Conservation (phyloP, 306 rosid genomes). For the Corylus heterophylla region DNA sequence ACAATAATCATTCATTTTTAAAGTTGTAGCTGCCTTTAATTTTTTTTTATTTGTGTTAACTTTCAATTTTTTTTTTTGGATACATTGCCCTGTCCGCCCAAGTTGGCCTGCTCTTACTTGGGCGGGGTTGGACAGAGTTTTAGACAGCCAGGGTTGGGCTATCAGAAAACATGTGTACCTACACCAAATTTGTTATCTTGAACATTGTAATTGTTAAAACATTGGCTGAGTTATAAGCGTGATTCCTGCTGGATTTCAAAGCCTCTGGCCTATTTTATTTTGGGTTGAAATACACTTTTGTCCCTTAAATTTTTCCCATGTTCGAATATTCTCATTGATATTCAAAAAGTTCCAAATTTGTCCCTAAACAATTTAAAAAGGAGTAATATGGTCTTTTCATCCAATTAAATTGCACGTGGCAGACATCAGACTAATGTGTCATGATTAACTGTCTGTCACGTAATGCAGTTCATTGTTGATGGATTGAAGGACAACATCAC, state of each 20-base stretch:
- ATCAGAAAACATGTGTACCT: not conserved
- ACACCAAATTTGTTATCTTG: not conserved
- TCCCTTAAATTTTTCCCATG: not conserved
- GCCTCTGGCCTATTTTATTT: constrained; percentile 14
- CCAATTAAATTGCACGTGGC: not conserved
- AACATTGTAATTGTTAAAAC: too few relatives aligned
- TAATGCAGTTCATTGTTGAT: not conserved
- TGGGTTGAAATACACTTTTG: not conserved
- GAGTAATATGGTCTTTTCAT: not conserved
- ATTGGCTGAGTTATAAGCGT: too few relatives aligned
- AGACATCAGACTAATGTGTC: not conserved
- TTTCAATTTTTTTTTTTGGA: not conserved
- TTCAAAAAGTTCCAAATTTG: not conserved
- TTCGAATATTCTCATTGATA: not conserved
- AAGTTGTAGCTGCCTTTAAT: too few relatives aligned
- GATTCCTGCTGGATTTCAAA: too few relatives aligned
- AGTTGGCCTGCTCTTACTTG: not conserved
- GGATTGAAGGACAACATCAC: not conserved
- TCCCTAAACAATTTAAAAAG: not conserved
- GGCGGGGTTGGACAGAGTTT: not conserved
- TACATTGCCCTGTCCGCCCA: not conserved
- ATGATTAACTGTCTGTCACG: not conserved
- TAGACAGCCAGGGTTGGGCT: not conserved
- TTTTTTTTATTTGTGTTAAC: not conserved
- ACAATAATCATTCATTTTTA: not conserved